A percentile compares a stretch with the other conserved stretches of the same genome.
These are phyloP conservation scores for Pichia rugopelliculosa DNA, from an alignment of 805 yeast genomes.

Conservation along the genomic window DNA sequence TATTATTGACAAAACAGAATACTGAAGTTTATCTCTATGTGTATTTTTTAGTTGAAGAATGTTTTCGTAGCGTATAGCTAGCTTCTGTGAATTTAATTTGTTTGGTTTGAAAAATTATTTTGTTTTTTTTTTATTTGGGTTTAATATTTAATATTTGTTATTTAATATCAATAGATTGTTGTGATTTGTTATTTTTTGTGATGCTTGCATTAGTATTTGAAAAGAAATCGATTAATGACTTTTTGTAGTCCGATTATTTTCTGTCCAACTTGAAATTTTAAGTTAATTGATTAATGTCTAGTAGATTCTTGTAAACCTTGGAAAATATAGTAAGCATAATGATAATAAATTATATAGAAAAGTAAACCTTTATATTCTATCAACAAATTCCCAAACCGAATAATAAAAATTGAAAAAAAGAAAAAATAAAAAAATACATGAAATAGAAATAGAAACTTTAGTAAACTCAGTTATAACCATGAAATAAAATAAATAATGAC, in stretches of 20 bases:
- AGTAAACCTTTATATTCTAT: slow-evolving; percentile 1
- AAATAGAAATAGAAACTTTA: neutral
- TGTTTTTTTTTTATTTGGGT: neutral
- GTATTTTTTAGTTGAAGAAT: neutral
- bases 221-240: neutral
- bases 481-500: neutral
- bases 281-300: neutral
- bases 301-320: neutral
- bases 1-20: neutral
- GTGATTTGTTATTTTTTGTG: neutral
- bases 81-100: neutral
- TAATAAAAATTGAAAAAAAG: neutral
- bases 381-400: slow-evolving; percentile 5
- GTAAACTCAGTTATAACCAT: slow-evolving; percentile 5
- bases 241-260: neutral
- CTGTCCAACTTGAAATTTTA: neutral
- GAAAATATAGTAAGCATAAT: neutral
- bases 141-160: neutral
- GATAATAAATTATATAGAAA: slow-evolving; percentile 1
- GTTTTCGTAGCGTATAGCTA: neutral
- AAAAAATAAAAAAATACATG: slow-evolving; percentile 2
- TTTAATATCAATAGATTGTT: neutral
- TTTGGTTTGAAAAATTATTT: neutral
- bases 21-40: neutral
- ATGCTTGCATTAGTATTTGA: neutral